Percentiles rank a stretch among this genome's conserved stretches.
Conservation (phyloP, 2,329 filamentous ascomycete genomes). For the Trichophyton schoenleinii region DNA sequence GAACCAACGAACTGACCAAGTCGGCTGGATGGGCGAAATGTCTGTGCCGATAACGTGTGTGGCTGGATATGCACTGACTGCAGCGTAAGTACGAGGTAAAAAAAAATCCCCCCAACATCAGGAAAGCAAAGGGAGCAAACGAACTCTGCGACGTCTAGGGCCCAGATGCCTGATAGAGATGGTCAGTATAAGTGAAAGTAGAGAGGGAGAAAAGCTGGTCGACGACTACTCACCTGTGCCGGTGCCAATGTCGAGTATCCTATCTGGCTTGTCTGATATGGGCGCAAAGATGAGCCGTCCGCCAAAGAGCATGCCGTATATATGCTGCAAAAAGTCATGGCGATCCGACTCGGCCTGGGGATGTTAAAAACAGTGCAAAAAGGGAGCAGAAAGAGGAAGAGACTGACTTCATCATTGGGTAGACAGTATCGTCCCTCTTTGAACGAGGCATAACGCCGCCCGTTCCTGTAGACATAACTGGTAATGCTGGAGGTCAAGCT, state of each 20-base stretch:
- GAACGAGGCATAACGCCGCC: constrained; percentile 10
- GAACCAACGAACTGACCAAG: constrained; percentile 9
- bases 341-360: constrained; percentile 9
- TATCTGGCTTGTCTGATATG: constrained; percentile 13
- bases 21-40: constrained; percentile 14
- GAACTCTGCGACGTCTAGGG: constrained; percentile 14
- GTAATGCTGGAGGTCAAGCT: constrained; percentile 4
- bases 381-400: background rate
- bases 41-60: constrained; percentile 12
- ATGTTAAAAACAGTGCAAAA: background rate
- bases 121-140: background rate
- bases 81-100: background rate
- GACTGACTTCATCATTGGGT: background rate
- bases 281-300: constrained; percentile 18
- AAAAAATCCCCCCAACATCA: background rate
- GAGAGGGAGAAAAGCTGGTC: background rate
- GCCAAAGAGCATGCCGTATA: constrained; percentile 15
- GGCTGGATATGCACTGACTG: constrained; percentile 7
- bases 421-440: constrained; percentile 9
- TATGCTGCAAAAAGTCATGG: constrained; percentile 16
- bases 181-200: background rate
- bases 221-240: constrained; percentile 11
- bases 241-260: constrained; percentile 13
- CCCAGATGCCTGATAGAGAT: constrained; percentile 10
- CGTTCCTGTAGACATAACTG: constrained; percentile 9